Evolutionary conservation across 176 grass and related monocot genomes (phyloP).

Genomic region (Coix lacrymajobi): DNA sequence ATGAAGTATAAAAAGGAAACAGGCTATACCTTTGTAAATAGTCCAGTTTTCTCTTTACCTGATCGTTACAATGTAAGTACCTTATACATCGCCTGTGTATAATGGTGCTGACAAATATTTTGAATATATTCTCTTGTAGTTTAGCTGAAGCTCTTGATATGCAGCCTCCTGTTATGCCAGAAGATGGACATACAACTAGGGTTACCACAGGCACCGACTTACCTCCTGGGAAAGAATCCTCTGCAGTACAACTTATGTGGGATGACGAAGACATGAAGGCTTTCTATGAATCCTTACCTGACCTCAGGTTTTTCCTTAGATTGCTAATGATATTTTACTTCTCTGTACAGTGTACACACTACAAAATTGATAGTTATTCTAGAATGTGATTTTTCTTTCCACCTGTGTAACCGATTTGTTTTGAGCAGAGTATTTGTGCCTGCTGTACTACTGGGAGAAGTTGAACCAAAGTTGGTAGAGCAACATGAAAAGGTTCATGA

Average conservation of each 20-base stretch:
- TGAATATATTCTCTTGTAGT: constrained; percentile 33
- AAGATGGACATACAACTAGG: constrained; percentile 86
- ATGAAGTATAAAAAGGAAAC: background rate
- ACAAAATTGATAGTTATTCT: constrained; percentile 1
- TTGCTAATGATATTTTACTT: constrained; percentile 11
- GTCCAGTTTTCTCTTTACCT: background rate
- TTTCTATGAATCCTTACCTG: constrained; percentile 96
- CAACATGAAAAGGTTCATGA: constrained; percentile 64
- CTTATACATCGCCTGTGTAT: background rate
- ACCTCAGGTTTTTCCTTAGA: constrained; percentile 64
- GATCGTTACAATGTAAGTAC: background rate
- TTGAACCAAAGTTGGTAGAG: constrained; percentile 71
- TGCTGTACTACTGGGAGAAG: constrained; percentile 85
- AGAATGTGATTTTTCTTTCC: background rate
- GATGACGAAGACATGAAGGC: constrained; percentile 90
- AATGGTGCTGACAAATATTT: constrained; percentile 5
- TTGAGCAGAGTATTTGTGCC: constrained; percentile 91
- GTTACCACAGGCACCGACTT: constrained; percentile 72
- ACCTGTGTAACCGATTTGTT: constrained; percentile 18
- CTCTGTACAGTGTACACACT: background rate
- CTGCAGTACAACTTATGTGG: constrained; percentile 83
- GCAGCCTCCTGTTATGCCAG: constrained; percentile 92
- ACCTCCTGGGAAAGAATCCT: constrained; percentile 65
- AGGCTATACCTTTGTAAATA: background rate
- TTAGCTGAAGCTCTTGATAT: constrained; percentile 94